Base-by-base conservation (phyloP, 2,329 filamentous ascomycete genomes). In the Passalora sequoiae region DNA sequence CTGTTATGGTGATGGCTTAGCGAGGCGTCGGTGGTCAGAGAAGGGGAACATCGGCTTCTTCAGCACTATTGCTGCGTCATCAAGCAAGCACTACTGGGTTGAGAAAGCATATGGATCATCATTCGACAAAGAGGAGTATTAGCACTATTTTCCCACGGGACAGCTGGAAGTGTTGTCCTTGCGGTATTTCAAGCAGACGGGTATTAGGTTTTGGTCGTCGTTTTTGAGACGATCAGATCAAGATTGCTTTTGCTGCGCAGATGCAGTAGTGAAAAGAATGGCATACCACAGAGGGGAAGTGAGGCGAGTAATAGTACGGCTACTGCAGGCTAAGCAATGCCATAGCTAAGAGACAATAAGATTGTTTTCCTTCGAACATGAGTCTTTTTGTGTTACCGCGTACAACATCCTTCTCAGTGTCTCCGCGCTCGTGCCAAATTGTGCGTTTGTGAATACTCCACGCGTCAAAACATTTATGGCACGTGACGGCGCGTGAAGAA, bases 1-100 rank as follows among this genome's bases (percentile, higher is more conserved):
- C 13, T 45, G 46, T 31, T 33, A n/a, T n/a, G 50, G 38, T 53
- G 50, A 53, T 45, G 50, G 43, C 46, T 54, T 54, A 54, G 51
- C 51, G 51, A 54, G 49, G 51, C 46, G 46, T 49, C 47, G 47
- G 46, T 46, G 36, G 42, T 44, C 33, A n/a, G n/a, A n/a, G n/a
- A 25, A 37, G 43, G 30, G 22, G 22, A 35, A 40, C 44, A 40
- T 42, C 45, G 38, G 43, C 31, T 44, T 30, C 16, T 15, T 41
- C 40, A 44, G 48, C 46, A n/a, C n/a, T n/a, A n/a, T n/a, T n/a
- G n/a, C n/a, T n/a, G n/a, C 49, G 47, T 52, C 49, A 46, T 47
- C 46, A 46, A 43, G n/a, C 16, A 28, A 28, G 6, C 15, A 33
- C 8, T 17, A 24, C 21, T 33, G 30, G 29, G 38, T 37, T 38